These are phyloP conservation scores for Floccularia luteovirens DNA, from an alignment of 768 basidiomycete genomes.

Conservation along the genomic window DNA sequence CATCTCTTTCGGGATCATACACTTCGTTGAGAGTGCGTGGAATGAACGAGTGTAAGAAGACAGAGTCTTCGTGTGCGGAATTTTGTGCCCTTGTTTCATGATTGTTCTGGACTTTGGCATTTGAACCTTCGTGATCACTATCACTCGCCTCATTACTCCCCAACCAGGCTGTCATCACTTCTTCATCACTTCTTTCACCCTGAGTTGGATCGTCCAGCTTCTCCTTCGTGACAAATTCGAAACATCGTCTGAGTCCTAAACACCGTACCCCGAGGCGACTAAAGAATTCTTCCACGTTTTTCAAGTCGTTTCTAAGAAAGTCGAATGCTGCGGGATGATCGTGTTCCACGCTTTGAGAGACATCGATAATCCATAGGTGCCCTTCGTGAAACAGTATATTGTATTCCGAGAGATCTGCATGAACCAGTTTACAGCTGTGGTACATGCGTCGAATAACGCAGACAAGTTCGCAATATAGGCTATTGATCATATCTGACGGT, in stretches of 20 bases:
- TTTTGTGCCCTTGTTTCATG: constrained; percentile 12
- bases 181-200: constrained; percentile 22
- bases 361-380: constrained; percentile 92
- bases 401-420: constrained; percentile 98
- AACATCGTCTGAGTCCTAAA: constrained; percentile 74
- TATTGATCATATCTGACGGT: constrained; percentile 35
- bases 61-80: constrained; percentile 69
- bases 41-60: constrained; percentile 90
- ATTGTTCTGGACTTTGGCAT: too few species aligned
- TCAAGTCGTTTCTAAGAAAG: constrained; percentile 88
- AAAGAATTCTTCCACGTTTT: constrained; percentile 93
- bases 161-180: constrained; percentile 39
- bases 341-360: constrained; percentile 97
- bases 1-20: constrained; percentile 91
- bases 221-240: constrained; percentile 81
- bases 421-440: constrained; percentile 87
- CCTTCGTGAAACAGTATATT: constrained; percentile 84
- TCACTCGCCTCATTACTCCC: constrained; percentile 17
- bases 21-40: constrained; percentile 90
- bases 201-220: constrained; percentile 20
- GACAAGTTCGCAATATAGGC: constrained; percentile 75
- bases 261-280: constrained; percentile 63
- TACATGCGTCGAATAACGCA: constrained; percentile 79
- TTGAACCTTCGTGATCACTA: constrained; percentile 8
- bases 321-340: constrained; percentile 96